These are phyloP conservation scores for Phytophthora sp. DNA, from an alignment of 352 stramenopile genomes.

Conservation along the genomic window DNA sequence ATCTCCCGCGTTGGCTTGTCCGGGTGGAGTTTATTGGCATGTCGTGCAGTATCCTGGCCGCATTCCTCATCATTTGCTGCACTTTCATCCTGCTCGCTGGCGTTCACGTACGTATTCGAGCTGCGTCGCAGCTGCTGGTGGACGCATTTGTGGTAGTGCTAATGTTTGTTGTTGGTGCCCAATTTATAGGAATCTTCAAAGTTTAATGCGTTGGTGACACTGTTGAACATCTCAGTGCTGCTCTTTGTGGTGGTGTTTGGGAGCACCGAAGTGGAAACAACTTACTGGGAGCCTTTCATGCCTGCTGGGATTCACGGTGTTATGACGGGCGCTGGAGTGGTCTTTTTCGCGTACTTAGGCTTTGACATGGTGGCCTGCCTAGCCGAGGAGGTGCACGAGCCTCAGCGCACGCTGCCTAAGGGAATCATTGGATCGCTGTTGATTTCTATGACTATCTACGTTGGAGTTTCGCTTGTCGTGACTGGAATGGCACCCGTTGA, in stretches of 20 bases:
- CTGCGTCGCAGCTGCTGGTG: not conserved
- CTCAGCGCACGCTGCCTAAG: conserved; percentile 90
- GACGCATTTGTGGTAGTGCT: not conserved
- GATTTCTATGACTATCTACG: conserved; percentile 93
- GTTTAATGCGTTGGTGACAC: conserved; percentile 91
- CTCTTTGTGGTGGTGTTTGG: conserved; percentile 90
- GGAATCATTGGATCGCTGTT: conserved; percentile 92
- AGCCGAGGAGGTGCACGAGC: conserved; percentile 91
- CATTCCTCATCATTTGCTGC: conserved; percentile 80
- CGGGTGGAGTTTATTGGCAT: conserved; percentile 55
- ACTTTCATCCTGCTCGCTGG: conserved; percentile 87
- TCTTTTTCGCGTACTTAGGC: conserved; percentile 93
- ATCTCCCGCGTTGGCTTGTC: conserved; percentile 73
- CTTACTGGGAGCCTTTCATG: conserved; percentile 88
- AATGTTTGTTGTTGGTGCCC: conserved; percentile 2
- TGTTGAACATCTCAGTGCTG: conserved; percentile 91
- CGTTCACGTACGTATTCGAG: conserved; percentile 63
- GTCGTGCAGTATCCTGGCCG: conserved; percentile 80
- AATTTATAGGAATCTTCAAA: conserved; percentile 86
- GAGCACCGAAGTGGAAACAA: conserved; percentile 70
- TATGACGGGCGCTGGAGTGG: conserved; percentile 87
- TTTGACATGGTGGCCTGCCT: conserved; percentile 95
- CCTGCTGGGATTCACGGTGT: conserved; percentile 87
- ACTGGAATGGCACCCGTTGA: conserved; percentile 86
- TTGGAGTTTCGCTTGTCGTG: conserved; percentile 89